Evolutionary conservation across 139 green algal species (phyloP).

Genomic region (Tetradesmus lagerheimii): DNA sequence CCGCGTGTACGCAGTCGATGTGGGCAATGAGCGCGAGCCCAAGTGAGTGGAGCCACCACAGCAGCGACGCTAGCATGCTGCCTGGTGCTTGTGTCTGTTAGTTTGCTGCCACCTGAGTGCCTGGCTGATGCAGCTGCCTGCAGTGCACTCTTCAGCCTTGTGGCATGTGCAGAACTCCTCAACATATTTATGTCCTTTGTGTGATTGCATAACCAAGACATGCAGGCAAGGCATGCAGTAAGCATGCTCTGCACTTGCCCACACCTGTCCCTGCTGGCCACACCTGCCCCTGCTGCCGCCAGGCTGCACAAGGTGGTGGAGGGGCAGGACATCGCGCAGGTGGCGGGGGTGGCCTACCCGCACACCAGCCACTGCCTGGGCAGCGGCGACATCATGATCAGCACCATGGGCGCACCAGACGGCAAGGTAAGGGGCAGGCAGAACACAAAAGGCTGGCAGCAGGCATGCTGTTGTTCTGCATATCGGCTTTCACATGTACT

Average conservation of each 20-base stretch:
- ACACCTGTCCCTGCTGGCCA: neutral
- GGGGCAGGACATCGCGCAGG: slow-evolving; percentile 62
- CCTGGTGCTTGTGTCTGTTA: neutral
- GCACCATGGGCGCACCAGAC: slow-evolving; percentile 38
- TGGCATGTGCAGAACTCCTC: no score
- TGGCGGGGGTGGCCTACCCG: slow-evolving; percentile 67
- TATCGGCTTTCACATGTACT: neutral
- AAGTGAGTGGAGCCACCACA: slow-evolving; percentile 19
- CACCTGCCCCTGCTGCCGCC: neutral
- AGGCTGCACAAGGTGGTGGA: slow-evolving; percentile 70
- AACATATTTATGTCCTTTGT: no score
- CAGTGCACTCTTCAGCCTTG: neutral
- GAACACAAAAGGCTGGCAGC: neutral
- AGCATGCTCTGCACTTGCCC: neutral
- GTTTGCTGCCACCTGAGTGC: neutral
- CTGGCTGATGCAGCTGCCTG: neutral
- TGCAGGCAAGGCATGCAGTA: no score
- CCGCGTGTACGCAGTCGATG: slow-evolving; percentile 52
- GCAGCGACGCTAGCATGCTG: neutral
- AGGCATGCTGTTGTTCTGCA: neutral
- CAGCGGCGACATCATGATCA: slow-evolving; percentile 72
- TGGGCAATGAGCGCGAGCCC: slow-evolving; percentile 9
- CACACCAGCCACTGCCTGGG: slow-evolving; percentile 84
- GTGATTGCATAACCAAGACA: no score
- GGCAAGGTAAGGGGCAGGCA: slow-evolving; percentile 47